phyloP scores from a whole-genome alignment of 2,329 filamentous ascomycete species.

The Penicillium glabrum region DNA sequence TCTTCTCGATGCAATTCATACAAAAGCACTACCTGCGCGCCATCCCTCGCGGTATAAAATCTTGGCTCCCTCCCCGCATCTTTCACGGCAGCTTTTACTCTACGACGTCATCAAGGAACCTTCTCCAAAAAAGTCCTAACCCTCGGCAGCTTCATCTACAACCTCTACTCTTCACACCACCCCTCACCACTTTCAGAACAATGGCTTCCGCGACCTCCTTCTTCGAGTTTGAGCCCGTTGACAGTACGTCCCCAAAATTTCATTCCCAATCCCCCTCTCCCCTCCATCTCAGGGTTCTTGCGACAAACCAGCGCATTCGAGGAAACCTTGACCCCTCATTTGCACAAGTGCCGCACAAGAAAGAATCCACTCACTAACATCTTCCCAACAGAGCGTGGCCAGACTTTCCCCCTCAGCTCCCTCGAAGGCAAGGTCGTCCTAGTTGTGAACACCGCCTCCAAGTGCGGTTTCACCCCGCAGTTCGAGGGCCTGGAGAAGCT shows the following conservation, averaged over 20 bases:
- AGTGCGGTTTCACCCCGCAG: constrained; percentile 98
- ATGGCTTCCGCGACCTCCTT: constrained; percentile 61
- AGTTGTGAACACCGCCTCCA: constrained; percentile 95
- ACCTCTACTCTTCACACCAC: neutral
- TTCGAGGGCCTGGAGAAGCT: constrained; percentile 87
- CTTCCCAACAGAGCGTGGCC: constrained; percentile 63
- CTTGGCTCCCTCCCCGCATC: neutral
- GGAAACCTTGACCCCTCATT: neutral
- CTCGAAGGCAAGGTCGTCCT: constrained; percentile 93
- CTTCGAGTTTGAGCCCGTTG: constrained; percentile 60
- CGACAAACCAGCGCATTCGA: neutral
- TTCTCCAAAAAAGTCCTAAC: neutral
- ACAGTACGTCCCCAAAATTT: constrained; percentile 45
- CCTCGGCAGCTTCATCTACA: constrained; percentile 1
- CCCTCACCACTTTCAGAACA: constrained; percentile 23
- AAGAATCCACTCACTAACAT: neutral
- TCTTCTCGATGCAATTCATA: constrained; percentile 2
- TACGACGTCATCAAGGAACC: constrained; percentile 18
- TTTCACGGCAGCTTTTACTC: constrained; percentile 1
- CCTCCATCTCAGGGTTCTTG: neutral
- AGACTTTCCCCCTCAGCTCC: constrained; percentile 66
- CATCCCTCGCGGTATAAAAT: neutral
- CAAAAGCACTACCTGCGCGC: constrained; percentile 11
- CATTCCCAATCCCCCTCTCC: neutral
- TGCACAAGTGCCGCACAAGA: neutral